Percentiles rank a stretch among this genome's conserved stretches.
phyloP scores from a whole-genome alignment of 495 filamentous ascomycete species.

The Elaphomyces granulatus region DNA sequence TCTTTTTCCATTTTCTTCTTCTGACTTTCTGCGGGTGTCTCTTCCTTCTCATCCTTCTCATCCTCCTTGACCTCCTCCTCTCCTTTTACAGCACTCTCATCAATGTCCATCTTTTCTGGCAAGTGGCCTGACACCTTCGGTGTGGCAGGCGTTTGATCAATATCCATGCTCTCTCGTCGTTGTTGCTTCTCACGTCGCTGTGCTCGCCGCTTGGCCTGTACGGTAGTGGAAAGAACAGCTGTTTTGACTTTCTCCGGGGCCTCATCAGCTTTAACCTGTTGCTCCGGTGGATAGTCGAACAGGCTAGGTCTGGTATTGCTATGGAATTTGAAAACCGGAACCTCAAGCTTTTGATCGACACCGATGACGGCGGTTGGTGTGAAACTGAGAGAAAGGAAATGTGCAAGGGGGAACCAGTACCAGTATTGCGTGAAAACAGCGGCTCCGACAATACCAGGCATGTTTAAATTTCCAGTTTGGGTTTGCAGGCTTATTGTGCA shows the following conservation, averaged over 20 bases:
- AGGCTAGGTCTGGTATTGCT: slow-evolving; percentile 86
- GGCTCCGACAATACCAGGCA: slow-evolving; percentile 94
- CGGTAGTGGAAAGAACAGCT: slow-evolving; percentile 90
- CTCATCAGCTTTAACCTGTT: slow-evolving; percentile 86
- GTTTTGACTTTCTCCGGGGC: slow-evolving; percentile 90
- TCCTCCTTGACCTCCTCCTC: slow-evolving; percentile 50
- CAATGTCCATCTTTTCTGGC: slow-evolving; percentile 80
- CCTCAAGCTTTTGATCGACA: slow-evolving; percentile 82
- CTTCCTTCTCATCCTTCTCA: slow-evolving; percentile 49
- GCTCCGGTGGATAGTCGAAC: slow-evolving; percentile 95
- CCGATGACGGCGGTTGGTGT: slow-evolving; percentile 89
- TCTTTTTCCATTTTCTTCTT: slow-evolving; percentile 92
- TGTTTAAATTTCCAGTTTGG: slow-evolving; percentile 94
- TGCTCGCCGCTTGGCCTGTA: slow-evolving; percentile 88
- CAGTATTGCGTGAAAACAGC: slow-evolving; percentile 98
- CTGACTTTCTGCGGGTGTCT: slow-evolving; percentile 29
- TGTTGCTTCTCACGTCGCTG: slow-evolving; percentile 58
- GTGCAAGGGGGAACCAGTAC: slow-evolving; percentile 99
- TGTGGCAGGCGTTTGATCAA: slow-evolving; percentile 62
- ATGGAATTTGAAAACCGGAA: slow-evolving; percentile 93
- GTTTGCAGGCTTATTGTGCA: slow-evolving; percentile 97
- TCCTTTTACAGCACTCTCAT: slow-evolving; percentile 49
- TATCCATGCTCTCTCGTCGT: slow-evolving; percentile 70
- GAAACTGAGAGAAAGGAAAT: slow-evolving; percentile 91
- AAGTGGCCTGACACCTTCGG: slow-evolving; percentile 53